Evolutionary conservation across 1,284 basidiomycete species (phyloP).

Genomic region (Cryptococcus sp.): DNA sequence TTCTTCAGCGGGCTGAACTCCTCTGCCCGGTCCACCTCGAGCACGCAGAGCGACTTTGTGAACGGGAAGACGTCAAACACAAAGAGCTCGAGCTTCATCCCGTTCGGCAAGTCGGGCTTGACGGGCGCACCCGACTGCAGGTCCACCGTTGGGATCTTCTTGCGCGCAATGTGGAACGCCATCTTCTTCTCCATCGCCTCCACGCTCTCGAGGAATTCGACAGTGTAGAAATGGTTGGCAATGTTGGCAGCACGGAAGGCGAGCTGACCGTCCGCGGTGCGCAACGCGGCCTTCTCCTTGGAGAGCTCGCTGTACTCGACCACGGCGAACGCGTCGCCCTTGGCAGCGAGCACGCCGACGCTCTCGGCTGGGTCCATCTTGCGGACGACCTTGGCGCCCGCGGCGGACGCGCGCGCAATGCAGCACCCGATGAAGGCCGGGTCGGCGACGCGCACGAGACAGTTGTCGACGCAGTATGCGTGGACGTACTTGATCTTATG

Average conservation of each 20-base stretch:
- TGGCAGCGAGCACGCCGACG: constrained; percentile 88
- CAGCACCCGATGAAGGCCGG: constrained; percentile 94
- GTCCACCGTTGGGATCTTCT: constrained; percentile 89
- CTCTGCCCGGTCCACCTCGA: constrained; percentile 82
- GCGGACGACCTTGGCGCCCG: constrained; percentile 93
- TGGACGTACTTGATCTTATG: constrained; percentile 87
- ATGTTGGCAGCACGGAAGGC: constrained; percentile 95
- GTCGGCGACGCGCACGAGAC: constrained; percentile 94
- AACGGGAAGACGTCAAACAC: constrained; percentile 99
- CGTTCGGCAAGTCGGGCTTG: constrained; percentile 88
- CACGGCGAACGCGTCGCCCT: constrained; percentile 78
- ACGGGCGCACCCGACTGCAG: constrained; percentile 60
- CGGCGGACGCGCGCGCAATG: constrained; percentile 77
- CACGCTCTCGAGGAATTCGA: constrained; percentile 73
- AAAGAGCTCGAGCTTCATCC: constrained; percentile 99
- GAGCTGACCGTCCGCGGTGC: constrained; percentile 70
- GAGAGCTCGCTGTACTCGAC: constrained; percentile 98
- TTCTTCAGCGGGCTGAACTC: constrained; percentile 99
- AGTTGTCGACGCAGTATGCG: constrained; percentile 98
- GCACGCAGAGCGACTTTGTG: constrained; percentile 74
- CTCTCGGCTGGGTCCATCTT: constrained; percentile 83
- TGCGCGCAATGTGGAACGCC: constrained; percentile 95
- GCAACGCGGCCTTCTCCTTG: constrained; percentile 73
- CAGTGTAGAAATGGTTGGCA: constrained; percentile 97
- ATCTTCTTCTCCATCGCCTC: constrained; percentile 82